phyloP scores from a whole-genome alignment of 78 protist species.

The Protostelium mycophagum region DNA sequence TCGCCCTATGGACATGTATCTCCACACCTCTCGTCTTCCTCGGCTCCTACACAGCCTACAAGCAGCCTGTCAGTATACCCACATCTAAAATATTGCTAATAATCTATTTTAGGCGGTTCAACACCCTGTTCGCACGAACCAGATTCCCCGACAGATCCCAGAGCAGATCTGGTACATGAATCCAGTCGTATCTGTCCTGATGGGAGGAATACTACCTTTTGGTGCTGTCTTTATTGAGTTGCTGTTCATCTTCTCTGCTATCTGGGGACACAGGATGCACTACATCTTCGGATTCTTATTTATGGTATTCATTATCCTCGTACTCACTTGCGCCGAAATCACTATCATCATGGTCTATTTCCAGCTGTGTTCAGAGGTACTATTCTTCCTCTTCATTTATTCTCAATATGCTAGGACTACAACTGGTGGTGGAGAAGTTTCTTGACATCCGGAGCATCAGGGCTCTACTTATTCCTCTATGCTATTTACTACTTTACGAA shows the following conservation, averaged over 20 bases:
- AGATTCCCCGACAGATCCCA: slow-evolving; percentile 92
- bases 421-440: slow-evolving; percentile 98
- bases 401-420: slow-evolving; percentile 63
- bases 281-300: slow-evolving; percentile 93
- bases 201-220: slow-evolving; percentile 95
- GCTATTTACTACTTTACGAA: slow-evolving; percentile 74
- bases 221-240: slow-evolving; percentile 94
- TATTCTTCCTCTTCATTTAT: neutral
- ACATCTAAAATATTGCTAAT: neutral
- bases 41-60: slow-evolving; percentile 91
- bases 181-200: slow-evolving; percentile 71
- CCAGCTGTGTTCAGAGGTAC: slow-evolving; percentile 84
- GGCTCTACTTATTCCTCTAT: slow-evolving; percentile 90
- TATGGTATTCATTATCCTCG: slow-evolving; percentile 86
- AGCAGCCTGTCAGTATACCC: slow-evolving; percentile 30
- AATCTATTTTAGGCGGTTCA: slow-evolving; percentile 6
- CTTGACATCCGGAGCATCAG: slow-evolving; percentile 80
- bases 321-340: slow-evolving; percentile 87
- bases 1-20: slow-evolving; percentile 89
- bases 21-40: slow-evolving; percentile 92
- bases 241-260: slow-evolving; percentile 81
- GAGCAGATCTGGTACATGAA: slow-evolving; percentile 88
- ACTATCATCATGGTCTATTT: slow-evolving; percentile 92
- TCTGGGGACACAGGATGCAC: slow-evolving; percentile 90
- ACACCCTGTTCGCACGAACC: slow-evolving; percentile 83